Evolutionary conservation across 2,329 filamentous ascomycete genomes (phyloP), one percentile per base, ranked within the genome.

Genomic region (Fusarium stilboides): DNA sequence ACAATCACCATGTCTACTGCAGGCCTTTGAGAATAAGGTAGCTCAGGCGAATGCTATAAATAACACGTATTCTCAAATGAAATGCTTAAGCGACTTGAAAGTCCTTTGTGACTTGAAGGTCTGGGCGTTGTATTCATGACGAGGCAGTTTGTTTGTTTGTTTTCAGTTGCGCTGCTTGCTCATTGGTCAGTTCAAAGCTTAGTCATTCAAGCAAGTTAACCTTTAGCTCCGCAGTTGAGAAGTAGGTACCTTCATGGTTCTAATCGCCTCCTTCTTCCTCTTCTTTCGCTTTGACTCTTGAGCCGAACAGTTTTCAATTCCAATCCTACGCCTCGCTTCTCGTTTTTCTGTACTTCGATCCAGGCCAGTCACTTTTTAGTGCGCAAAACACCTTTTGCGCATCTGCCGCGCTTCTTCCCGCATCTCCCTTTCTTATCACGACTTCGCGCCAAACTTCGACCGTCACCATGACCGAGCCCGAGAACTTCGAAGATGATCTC

Each of bases 401-500:
- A 28, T 56, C 37, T 56, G 14, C 43, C 36, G 40, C 39, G 58
- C 44, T 57, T 45, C 46, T 22, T 44, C 22, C 28, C 28, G 3
- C 28, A 19, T n/a, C 28, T 44, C 47, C 44, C 42, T 40, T 70
- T 45, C 43, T 62, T 51, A 43, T 66, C 45, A 56, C 44, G 24
- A 53, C 56, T 40, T 43, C 50, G 60, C 64, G 56, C 53, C 56
- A 50, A 51, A 42, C 34, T 22, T 46, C 44, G 51, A 55, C 60
- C 49, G n/a, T 69, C 63, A 73, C 69, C 74, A 96, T 95, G 93
- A 89, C 92, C 47, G 93, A 96, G 76, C 85, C 87, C 54, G 92
- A 94, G 77, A 92, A 93, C 72, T 90, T 94, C 73, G 94, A 97
- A 74, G 94, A 97, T 77, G 94, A 97, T 86, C 92, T 97, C 81